Base-by-base conservation (phyloP, 495 filamentous ascomycete genomes). In the Xylaria curta region DNA sequence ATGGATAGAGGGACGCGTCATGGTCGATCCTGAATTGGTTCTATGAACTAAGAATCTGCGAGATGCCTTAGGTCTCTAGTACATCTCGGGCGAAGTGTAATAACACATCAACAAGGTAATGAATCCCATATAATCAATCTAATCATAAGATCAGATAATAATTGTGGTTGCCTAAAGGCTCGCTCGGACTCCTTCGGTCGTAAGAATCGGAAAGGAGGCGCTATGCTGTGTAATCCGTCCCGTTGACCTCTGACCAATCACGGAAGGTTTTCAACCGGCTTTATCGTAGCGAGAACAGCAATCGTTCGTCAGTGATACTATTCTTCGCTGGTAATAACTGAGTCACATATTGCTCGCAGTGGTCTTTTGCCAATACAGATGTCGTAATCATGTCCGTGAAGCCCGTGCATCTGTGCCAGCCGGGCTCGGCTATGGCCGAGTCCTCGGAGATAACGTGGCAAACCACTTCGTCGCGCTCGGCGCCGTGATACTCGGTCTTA, bases 371-470 rank as follows among this genome's bases (percentile, higher is more conserved):
- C 24, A 7, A 15, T 54, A 54, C 49, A 51, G 7, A 33, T 58
- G 54, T 58, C 15, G 54, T 36, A 59, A 19, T 62, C 36, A 62
- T 40, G 36, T 40, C 60, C 38, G 60, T 44, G 38, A 42, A 63
- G 9, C 17, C 38, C n/a, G 21, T 24, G 28, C 31, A 13, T 4
- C 36, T 3, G 6, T 62, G 36, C 36, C 15, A 9, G 12, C 13
- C 40, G 38, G 63, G 31, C 28, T 12, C 28, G 44, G 46, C 3
- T 19, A 51, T 31, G 44, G 44, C 62, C 62, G 42, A 47, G 31
- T 4, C 31, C 63, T 66, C 63, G 63, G 63, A 66, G 63, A 38
- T 66, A 66, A 66, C 15, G 21, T 40, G 24, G 21, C 40, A 9
- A n/a, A 12, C 53, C 61, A 31, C 13, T 47, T 38, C 3, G 6